Base-by-base conservation (phyloP, 768 basidiomycete genomes). In the Lactifluus subvellereus region DNA sequence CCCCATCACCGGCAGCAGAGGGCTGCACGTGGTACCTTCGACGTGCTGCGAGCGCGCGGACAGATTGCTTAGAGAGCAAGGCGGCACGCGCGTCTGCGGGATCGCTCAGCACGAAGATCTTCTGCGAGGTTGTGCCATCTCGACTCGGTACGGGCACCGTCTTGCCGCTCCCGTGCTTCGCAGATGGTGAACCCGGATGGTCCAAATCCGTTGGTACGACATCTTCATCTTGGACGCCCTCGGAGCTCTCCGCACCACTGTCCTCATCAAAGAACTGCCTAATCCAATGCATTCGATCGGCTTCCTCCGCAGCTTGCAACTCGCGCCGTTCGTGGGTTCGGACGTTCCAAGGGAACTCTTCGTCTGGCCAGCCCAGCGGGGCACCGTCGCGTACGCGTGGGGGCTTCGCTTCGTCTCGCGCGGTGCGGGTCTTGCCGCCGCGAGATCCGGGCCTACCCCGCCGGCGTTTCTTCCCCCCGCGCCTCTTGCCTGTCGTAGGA, bases 21-120 rank as follows among this genome's bases (percentile, higher is more conserved):
- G 61, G 68, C 59, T 67, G 79, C 71, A 65, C 77, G 3, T 59
- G 57, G 22, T 61, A 74, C 64, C 78, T 75, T 50, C 75, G 71
- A 27, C 85, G 80, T 62, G 79, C 80, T 0, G 82, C 82, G 40
- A 89, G 72, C 3, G 82, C 78, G 4, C 88, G 81, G 8, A 87
- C 84, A 20, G 83, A 85, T 68, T 79, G 84, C 73, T 89, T 90
- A 6, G 88, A 85, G 54, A 89, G 74, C 38, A 92, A 75, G 6
- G 88, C 90, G 1, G 82, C 82, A 53, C 84, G 80, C 0, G 91
- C 91, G 69, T 92, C 89, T 2, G 85, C 87, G 3, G 88, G 88
- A 71, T 91, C 89, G 65, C 78, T 83, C 0, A 83, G 81, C 66
- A 85, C 77, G 54, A 79, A 72, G 35, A 76, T 66, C 62, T 68